Evolutionary conservation across 2,329 filamentous ascomycete genomes (phyloP).

Genomic region (Colletotrichum simmondsii): DNA sequence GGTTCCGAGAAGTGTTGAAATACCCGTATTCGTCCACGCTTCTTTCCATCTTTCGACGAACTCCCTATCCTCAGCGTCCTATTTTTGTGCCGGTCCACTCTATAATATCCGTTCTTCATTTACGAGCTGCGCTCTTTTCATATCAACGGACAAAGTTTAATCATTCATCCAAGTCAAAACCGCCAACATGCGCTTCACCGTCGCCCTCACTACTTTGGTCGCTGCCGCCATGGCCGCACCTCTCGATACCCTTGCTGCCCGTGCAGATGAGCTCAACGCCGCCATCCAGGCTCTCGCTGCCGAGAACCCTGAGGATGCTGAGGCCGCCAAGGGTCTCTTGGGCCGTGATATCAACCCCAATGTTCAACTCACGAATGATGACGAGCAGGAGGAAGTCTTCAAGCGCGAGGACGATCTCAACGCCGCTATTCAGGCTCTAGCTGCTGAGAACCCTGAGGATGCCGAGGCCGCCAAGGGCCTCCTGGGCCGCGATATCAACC

Average conservation of each 20-base stretch:
- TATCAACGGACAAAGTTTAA: background rate
- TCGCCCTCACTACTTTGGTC: conserved; percentile 25
- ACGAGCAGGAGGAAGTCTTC: background rate
- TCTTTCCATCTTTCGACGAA: background rate
- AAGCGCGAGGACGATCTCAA: conserved; percentile 18
- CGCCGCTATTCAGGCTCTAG: conserved; percentile 5
- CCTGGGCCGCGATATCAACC: background rate
- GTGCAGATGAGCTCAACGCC: conserved; percentile 10
- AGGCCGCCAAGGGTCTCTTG: conserved; percentile 2
- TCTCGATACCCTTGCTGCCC: conserved; percentile 8
- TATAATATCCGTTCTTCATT: background rate
- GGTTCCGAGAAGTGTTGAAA: conserved; percentile 6
- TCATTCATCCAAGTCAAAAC: background rate
- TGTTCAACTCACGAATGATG: background rate
- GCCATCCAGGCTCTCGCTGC: conserved; percentile 9
- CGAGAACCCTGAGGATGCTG: conserved; percentile 20
- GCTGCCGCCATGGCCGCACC: conserved; percentile 26
- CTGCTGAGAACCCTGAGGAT: conserved; percentile 17
- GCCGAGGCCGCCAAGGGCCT: conserved; percentile 5
- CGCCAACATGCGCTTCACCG: conserved; percentile 26
- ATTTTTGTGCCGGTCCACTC: conserved; percentile 6
- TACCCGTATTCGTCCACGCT: conserved; percentile 1
- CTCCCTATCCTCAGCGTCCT: background rate
- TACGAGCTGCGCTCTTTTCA: conserved; percentile 17
- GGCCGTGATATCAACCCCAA: background rate